Percentiles rank a stretch among this genome's conserved stretches.
phyloP scores from a whole-genome alignment of 495 filamentous ascomycete genomes.

The Aspergillus ostianus region DNA sequence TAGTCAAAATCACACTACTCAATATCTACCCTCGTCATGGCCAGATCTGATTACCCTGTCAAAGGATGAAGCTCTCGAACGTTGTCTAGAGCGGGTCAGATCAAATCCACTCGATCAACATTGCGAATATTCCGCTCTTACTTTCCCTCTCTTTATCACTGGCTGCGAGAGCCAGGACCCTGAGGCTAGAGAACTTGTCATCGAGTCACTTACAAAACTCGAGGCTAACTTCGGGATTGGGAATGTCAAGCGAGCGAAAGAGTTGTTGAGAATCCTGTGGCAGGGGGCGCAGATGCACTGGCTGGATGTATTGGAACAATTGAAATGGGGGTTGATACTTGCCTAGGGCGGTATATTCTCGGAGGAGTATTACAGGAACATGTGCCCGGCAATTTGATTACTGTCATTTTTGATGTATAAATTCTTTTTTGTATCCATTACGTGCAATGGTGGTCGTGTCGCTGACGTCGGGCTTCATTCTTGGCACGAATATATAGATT shows the following conservation, averaged over 20 bases:
- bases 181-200: conserved; percentile 28
- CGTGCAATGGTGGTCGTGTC: neutral
- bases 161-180: conserved; percentile 34
- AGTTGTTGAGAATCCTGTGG: conserved; percentile 39
- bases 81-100: conserved; percentile 30
- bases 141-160: conserved; percentile 43
- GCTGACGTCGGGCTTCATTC: neutral
- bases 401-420: neutral
- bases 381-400: neutral
- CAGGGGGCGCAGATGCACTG: conserved; percentile 31
- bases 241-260: conserved; percentile 41
- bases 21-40: conserved; percentile 1
- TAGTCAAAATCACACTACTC: conserved; percentile 3
- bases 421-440: neutral
- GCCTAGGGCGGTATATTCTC: conserved; percentile 13
- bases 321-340: conserved; percentile 44
- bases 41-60: conserved; percentile 25
- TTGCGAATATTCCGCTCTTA: conserved; percentile 45
- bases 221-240: conserved; percentile 44
- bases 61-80: conserved; percentile 30
- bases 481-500: neutral
- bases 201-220: conserved; percentile 29
- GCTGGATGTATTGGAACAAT: conserved; percentile 39
- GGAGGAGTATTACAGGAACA: too few relatives aligned
- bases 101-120: conserved; percentile 34